Evolutionary conservation across 2,329 filamentous ascomycete genomes (phyloP).

Genomic region (Cytospora piceicola): DNA sequence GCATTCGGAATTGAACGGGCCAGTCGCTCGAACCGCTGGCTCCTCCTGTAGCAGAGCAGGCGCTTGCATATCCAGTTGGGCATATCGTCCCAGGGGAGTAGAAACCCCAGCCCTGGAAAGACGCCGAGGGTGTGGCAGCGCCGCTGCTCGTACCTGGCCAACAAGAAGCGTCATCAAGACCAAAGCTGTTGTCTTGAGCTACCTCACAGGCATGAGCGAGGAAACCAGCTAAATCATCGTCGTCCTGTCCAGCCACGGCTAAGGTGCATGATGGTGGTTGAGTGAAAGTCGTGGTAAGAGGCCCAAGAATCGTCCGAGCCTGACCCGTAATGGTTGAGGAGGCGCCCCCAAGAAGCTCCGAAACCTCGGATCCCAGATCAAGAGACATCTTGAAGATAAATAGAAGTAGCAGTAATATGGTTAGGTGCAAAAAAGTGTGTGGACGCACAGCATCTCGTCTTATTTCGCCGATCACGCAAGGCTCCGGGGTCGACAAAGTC

Average conservation of each 20-base stretch:
- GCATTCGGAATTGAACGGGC: conserved; percentile 5
- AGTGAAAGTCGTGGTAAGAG: conserved; percentile 20
- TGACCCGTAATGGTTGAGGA: conserved; percentile 7
- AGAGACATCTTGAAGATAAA: conserved; percentile 5
- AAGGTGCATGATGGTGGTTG: conserved; percentile 18
- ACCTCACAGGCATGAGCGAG: conserved; percentile 6
- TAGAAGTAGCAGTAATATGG: not conserved
- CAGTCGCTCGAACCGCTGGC: conserved; percentile 1
- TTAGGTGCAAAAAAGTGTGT: not conserved
- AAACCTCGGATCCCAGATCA: conserved; percentile 2
- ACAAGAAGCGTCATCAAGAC: conserved; percentile 6
- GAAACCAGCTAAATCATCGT: not conserved
- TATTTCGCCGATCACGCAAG: not conserved
- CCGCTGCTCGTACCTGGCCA: conserved; percentile 9
- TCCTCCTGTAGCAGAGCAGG: conserved; percentile 17
- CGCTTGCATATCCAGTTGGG: conserved; percentile 12
- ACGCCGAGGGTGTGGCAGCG: conserved; percentile 1
- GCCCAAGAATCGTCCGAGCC: conserved; percentile 9
- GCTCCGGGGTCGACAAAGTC: not conserved
- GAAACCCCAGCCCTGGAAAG: conserved; percentile 12
- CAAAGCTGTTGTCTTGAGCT: not conserved
- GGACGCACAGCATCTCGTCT: conserved; percentile 18
- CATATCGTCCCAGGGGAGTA: conserved; percentile 16
- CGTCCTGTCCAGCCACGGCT: not conserved
- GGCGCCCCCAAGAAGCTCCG: not conserved